phyloP scores from a whole-genome alignment of 2,329 filamentous ascomycete genomes.

The Fusarium tupiense region DNA sequence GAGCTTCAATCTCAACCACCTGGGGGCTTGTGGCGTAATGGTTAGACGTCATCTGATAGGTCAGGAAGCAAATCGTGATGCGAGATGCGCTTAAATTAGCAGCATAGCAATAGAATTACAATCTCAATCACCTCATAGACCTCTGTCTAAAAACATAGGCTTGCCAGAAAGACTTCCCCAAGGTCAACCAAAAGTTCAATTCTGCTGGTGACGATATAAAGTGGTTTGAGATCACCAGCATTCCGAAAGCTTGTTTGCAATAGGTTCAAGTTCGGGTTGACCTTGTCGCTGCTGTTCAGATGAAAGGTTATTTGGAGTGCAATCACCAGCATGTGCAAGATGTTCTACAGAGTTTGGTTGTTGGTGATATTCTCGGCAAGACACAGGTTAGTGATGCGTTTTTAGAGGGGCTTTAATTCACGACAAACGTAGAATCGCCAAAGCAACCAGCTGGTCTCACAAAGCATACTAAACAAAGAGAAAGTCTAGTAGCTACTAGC shows the following conservation, averaged over 20 bases:
- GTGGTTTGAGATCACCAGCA: neutral
- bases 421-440: too few relatives aligned
- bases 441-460: too few relatives aligned
- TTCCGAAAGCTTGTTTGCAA: neutral
- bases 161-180: neutral
- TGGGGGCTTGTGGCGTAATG: too few relatives aligned
- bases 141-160: neutral
- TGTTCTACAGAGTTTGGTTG: neutral
- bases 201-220: neutral
- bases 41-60: too few relatives aligned
- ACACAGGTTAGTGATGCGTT: neutral
- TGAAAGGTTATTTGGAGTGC: neutral
- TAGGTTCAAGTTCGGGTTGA: neutral
- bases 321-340: neutral
- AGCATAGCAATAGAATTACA: too few relatives aligned
- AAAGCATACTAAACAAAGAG: neutral
- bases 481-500: rapidly evolving
- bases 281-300: neutral
- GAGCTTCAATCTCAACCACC: neutral
- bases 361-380: neutral
- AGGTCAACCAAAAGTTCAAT: neutral
- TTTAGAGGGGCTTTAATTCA: too few relatives aligned
- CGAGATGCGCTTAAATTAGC: too few relatives aligned
- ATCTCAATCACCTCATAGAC: neutral
- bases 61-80: too few relatives aligned